Evolutionary conservation across 805 yeast species (phyloP).

Genomic region (Hanseniaspora nectarophila): DNA sequence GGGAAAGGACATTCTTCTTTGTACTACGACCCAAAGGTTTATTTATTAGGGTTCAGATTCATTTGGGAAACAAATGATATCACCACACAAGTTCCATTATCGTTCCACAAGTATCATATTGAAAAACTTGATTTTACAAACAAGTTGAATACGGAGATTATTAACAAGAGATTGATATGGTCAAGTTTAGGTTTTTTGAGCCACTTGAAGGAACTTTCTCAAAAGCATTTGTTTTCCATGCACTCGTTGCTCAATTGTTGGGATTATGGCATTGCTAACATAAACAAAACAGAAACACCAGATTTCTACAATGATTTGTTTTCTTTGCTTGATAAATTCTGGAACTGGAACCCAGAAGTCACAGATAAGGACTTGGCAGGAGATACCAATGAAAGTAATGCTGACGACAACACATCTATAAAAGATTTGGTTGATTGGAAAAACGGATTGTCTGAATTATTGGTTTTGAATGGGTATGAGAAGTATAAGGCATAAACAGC

Average conservation of each 20-base stretch:
- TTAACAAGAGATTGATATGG: conserved; percentile 5
- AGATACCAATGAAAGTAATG: neutral
- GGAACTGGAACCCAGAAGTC: conserved; percentile 9
- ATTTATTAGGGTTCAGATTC: conserved; percentile 64
- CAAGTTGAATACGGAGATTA: conserved; percentile 6
- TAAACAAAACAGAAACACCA: neutral
- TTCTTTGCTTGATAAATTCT: conserved; percentile 22
- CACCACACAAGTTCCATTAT: conserved; percentile 31
- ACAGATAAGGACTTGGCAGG: conserved; percentile 9
- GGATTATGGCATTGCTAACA: neutral
- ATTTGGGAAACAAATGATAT: conserved; percentile 62
- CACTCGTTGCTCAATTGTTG: neutral
- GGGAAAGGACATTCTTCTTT: conserved; percentile 92
- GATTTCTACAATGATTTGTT: conserved; percentile 24
- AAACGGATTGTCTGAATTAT: conserved; percentile 1
- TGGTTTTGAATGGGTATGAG: conserved; percentile 4
- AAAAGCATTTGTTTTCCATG: neutral
- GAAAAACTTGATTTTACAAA: conserved; percentile 13
- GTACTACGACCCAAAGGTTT: conserved; percentile 75
- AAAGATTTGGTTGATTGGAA: conserved; percentile 10
- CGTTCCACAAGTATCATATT: conserved; percentile 8
- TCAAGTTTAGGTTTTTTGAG: conserved; percentile 5
- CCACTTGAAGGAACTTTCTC: neutral
- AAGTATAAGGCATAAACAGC: neutral
- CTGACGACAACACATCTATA: neutral